These are phyloP conservation scores for Pterocarpus macrocarpus DNA, from an alignment of 306 rosid species.

Conservation along the genomic window DNA sequence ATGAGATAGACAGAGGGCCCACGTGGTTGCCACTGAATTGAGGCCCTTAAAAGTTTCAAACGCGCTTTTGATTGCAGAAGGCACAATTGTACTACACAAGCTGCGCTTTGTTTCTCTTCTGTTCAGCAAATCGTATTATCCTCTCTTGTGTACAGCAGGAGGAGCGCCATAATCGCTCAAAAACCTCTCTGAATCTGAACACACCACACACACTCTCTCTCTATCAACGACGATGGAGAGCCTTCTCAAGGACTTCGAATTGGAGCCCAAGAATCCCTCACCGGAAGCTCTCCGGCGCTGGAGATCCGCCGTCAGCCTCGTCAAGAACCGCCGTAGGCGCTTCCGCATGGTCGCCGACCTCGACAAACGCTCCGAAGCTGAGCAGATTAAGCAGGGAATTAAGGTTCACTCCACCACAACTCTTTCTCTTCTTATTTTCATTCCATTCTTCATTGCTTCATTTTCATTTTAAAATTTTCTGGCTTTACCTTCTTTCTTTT, in stretches of 20 bases:
- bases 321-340: constrained; percentile 78
- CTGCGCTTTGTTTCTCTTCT: no score
- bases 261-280: constrained; percentile 65
- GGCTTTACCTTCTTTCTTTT: not conserved
- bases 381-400: constrained; percentile 66
- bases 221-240: constrained; percentile 49
- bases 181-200: not conserved
- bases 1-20: no score
- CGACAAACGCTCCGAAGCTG: constrained; percentile 72
- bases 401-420: constrained; percentile 53
- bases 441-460: not conserved
- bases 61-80: no score
- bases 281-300: constrained; percentile 66
- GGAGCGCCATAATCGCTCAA: not conserved
- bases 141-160: no score
- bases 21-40: no score
- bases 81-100: no score
- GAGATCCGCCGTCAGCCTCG: constrained; percentile 81
- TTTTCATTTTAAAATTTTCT: not conserved
- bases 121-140: no score
- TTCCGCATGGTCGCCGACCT: constrained; percentile 87
- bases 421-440: not conserved
- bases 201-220: no score
- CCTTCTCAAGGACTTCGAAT: constrained; percentile 65
- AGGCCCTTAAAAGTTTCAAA: no score